Conservation (phyloP, 1,284 basidiomycete species). For the Ceratobasidium sp. region DNA sequence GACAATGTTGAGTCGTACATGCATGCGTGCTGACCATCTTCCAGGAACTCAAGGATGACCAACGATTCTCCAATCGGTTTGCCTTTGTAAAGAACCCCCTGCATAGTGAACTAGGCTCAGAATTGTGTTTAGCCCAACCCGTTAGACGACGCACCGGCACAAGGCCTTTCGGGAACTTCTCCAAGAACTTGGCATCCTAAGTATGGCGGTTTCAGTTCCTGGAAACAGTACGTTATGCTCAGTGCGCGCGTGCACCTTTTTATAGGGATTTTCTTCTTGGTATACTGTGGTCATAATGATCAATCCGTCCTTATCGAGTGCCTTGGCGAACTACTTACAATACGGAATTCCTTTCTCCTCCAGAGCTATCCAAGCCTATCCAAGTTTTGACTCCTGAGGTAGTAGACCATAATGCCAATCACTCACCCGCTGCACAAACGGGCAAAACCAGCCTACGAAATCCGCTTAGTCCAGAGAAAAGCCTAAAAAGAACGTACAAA, state of each 20-base stretch:
- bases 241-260: slow-evolving; percentile 15
- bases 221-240: background rate
- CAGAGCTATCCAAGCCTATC: slow-evolving; percentile 41
- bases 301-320: background rate
- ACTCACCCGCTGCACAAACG: slow-evolving; percentile 42
- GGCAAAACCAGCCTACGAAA: slow-evolving; percentile 45
- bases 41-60: slow-evolving; percentile 45
- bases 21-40: slow-evolving; percentile 28
- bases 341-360: slow-evolving; percentile 44
- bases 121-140: background rate
- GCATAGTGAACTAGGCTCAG: background rate
- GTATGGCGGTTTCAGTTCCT: background rate
- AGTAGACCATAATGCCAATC: background rate
- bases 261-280: slow-evolving; percentile 44
- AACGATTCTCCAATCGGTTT: slow-evolving; percentile 43
- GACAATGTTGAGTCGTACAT: no score
- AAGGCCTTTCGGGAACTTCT: slow-evolving; percentile 43
- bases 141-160: slow-evolving; percentile 22
- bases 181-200: slow-evolving; percentile 38
- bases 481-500: background rate
- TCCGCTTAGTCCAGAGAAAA: background rate
- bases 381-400: background rate
- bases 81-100: slow-evolving; percentile 37
- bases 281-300: slow-evolving; percentile 10
- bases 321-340: slow-evolving; percentile 18